Conservation (phyloP, 2,329 filamentous ascomycete species). For the Fusarium paranaense region DNA sequence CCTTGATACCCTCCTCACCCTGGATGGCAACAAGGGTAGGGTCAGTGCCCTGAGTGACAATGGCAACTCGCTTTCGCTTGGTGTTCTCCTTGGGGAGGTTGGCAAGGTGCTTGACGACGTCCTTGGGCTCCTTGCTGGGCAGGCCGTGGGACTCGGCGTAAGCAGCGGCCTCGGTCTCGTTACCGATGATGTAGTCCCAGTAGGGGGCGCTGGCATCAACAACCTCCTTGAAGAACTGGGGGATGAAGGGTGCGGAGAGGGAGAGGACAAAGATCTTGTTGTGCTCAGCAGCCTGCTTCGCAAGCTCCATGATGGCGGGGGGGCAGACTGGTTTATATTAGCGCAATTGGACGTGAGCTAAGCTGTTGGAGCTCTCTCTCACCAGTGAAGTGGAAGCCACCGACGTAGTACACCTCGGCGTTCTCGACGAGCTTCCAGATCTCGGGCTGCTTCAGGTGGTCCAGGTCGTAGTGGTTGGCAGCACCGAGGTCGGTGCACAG, state of each 20-base stretch:
- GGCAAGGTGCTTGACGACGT: conserved; percentile 88
- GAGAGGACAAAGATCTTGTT: conserved; percentile 95
- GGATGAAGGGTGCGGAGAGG: conserved; percentile 94
- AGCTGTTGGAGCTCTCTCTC: conserved; percentile 21
- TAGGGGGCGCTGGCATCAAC: conserved; percentile 88
- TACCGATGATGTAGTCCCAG: conserved; percentile 96
- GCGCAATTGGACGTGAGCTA: neutral
- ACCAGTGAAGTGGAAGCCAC: conserved; percentile 94
- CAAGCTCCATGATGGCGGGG: conserved; percentile 88
- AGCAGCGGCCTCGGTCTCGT: conserved; percentile 92
- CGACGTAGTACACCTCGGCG: conserved; percentile 90
- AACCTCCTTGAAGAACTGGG: conserved; percentile 97
- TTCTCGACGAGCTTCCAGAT: conserved; percentile 94
- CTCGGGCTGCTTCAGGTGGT: conserved; percentile 90
- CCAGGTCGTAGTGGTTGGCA: conserved; percentile 96
- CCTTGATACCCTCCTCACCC: conserved; percentile 75
- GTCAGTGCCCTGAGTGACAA: conserved; percentile 94
- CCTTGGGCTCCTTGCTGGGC: conserved; percentile 79
- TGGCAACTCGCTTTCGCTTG: conserved; percentile 84
- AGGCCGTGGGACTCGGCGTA: conserved; percentile 87
- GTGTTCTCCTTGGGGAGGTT: conserved; percentile 92
- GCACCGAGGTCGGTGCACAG: conserved; percentile 96
- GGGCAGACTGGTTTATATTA: conserved; percentile 74
- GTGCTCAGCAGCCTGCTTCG: conserved; percentile 86
- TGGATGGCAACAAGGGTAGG: conserved; percentile 88